Percentiles rank a stretch among this genome's conserved stretches.
Conservation (phyloP, 2,329 filamentous ascomycete species). For the Acrodontium crateriforme region DNA sequence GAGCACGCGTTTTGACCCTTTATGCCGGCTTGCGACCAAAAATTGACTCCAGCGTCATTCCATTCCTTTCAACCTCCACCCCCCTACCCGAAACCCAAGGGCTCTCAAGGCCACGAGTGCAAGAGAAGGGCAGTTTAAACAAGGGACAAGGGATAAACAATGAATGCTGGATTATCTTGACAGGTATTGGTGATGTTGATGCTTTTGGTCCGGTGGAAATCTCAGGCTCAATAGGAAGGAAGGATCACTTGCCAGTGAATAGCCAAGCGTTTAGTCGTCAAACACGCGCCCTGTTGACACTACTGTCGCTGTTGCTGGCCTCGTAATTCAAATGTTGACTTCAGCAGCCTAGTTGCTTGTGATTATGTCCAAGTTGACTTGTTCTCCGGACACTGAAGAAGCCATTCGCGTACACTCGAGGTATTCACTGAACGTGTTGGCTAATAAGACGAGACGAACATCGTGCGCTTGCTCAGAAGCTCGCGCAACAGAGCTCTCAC, state of each 20-base stretch:
- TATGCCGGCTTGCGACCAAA: too few species aligned
- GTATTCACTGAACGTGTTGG: slow-evolving; percentile 94
- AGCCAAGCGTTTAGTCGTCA: slow-evolving; percentile 79
- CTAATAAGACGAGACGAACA: slow-evolving; percentile 87
- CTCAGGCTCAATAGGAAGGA: too few species aligned
- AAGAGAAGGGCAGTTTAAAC: slow-evolving; percentile 80
- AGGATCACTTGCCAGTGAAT: slow-evolving; percentile 41
- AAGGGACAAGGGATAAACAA: too few species aligned
- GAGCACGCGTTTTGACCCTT: too few species aligned
- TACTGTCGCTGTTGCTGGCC: slow-evolving; percentile 61
- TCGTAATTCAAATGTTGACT: slow-evolving; percentile 65
- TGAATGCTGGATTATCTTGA: too few species aligned
- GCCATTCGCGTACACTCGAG: slow-evolving; percentile 89
- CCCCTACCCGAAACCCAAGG: slow-evolving; percentile 92
- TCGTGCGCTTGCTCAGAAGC: slow-evolving; percentile 72
- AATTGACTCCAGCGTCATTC: slow-evolving; percentile 77
- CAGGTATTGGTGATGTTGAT: slow-evolving; percentile 63
- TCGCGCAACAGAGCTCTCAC: slow-evolving; percentile 68
- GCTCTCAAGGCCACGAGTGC: slow-evolving; percentile 74
- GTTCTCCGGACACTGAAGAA: slow-evolving; percentile 67
- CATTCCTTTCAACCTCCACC: slow-evolving; percentile 89
- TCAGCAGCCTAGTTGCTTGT: slow-evolving; percentile 31
- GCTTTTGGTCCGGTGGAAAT: slow-evolving; percentile 19
- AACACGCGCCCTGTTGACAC: slow-evolving; percentile 77
- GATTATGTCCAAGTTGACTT: slow-evolving; percentile 12